Base-by-base conservation (phyloP, 208 protist species). In the Leishmania aethiopica region DNA sequence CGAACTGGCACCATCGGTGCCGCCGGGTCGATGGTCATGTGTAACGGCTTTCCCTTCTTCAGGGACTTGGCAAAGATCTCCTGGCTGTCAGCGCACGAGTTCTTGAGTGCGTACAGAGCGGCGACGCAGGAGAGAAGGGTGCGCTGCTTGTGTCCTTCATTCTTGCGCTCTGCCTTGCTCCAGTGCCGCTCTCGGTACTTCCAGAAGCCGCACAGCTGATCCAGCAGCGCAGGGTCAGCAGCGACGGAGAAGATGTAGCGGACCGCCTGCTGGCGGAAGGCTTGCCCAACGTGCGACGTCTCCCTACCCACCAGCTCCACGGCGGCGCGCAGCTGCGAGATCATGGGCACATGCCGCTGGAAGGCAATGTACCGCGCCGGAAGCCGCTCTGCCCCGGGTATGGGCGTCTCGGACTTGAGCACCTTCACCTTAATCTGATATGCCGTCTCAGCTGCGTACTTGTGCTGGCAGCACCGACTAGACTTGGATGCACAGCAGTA, bases 221-320 rank as follows among this genome's bases (percentile, higher is more conserved):
- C 92, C 53, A 97, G 82, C 17, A 96, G 87, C n/a, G 42, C 81
- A 2, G 84, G 57, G 57, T 88, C 84, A 0, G 88, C 69, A 15
- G 89, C 89, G 15, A 97, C 87, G 17, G 77, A 72, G 42, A 97
- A 88, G 69, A 89, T 88, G 69, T 82, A 79, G 22, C 86, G 82
- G 32, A 94, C 85, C 13, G 86, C 80, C 57, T 96, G 92, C 75
- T 95, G 92, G 22, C 89, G 88, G 13, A 95, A 74, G 8, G 87
- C 86, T 72, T 93, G 90, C 1, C 82, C 51, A 6, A 86, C 86
- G 79, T 89, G 64, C 19, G 77, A 55, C 51, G 84, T 82, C 25
- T 85, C 73, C 32, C 72, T 84, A 1, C 88, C 86, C 17, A 88
- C 75, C 37, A 80, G 72, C n/a, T 84, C 78, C 40, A 97, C 84